These are phyloP conservation scores for Tremella fuciformis DNA, from an alignment of 768 basidiomycete species.

Conservation along the genomic window DNA sequence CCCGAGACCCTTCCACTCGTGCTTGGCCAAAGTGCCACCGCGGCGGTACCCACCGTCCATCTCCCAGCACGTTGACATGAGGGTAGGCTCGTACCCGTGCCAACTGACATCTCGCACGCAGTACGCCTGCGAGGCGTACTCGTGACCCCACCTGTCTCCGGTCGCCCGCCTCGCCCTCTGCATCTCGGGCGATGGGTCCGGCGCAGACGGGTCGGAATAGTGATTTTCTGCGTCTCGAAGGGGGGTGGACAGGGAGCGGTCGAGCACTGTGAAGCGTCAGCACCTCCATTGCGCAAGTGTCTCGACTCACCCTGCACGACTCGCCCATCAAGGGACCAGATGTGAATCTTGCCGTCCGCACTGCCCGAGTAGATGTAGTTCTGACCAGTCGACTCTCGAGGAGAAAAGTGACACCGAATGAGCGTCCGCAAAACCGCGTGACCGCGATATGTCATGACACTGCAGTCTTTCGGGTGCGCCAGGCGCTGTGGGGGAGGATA, in stretches of 20 bases:
- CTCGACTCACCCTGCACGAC: slow-evolving; percentile 18
- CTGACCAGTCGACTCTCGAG: slow-evolving; percentile 81
- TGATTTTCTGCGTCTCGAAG: slow-evolving; percentile 55
- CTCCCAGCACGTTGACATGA: slow-evolving; percentile 92
- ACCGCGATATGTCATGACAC: slow-evolving; percentile 92
- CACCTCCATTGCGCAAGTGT: not conserved
- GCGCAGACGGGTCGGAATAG: slow-evolving; percentile 65
- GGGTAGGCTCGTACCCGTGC: slow-evolving; percentile 84
- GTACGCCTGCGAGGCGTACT: slow-evolving; percentile 35
- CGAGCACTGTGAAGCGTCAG: slow-evolving; percentile 58
- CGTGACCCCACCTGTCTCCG: not conserved
- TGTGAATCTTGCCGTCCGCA: slow-evolving; percentile 57
- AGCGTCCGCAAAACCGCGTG: slow-evolving; percentile 86
- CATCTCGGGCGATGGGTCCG: slow-evolving; percentile 52
- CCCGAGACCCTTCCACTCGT: slow-evolving; percentile 91
- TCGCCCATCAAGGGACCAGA: slow-evolving; percentile 91
- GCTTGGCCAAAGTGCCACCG: slow-evolving; percentile 78
- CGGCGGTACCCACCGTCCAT: slow-evolving; percentile 55
- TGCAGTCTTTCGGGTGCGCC: slow-evolving; percentile 84
- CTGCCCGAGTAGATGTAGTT: slow-evolving; percentile 81
- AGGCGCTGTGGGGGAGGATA: slow-evolving; percentile 64
- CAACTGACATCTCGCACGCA: slow-evolving; percentile 94
- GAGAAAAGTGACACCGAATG: slow-evolving; percentile 95
- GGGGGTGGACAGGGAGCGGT: slow-evolving; percentile 70
- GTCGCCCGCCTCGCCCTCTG: slow-evolving; percentile 2